A percentile compares a stretch with the other conserved stretches of the same genome.
phyloP scores from a whole-genome alignment of 768 basidiomycete species.

The Basidioascus undulatus region DNA sequence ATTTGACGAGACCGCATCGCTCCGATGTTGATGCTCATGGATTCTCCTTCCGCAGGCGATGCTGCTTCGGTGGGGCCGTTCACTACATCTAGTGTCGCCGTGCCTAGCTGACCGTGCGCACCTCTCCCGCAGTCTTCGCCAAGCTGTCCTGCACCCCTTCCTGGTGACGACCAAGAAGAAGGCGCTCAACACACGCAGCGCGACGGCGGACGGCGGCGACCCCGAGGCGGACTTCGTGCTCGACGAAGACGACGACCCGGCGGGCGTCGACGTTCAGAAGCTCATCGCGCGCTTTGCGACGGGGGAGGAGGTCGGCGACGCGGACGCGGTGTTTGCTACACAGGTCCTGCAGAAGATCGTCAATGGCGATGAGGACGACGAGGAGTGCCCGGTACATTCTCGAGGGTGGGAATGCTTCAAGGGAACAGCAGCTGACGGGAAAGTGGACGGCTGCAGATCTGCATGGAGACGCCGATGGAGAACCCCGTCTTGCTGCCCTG shows the following conservation, averaged over 20 bases:
- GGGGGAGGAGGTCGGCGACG: constrained; percentile 17
- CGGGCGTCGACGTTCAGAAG: constrained; percentile 29
- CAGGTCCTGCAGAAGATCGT: constrained; percentile 30
- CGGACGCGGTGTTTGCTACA: constrained; percentile 30
- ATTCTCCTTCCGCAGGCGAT: too few relatives aligned
- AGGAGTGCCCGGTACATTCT: too few relatives aligned
- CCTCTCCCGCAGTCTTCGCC: too few relatives aligned
- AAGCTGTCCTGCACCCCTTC: constrained; percentile 73
- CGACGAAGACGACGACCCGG: constrained; percentile 20
- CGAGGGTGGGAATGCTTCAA: too few relatives aligned
- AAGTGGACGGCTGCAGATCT: constrained; percentile 45
- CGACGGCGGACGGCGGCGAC: constrained; percentile 18
- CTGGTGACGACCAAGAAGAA: constrained; percentile 34
- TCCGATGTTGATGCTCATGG: too few relatives aligned
- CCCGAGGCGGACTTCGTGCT: too few relatives aligned
- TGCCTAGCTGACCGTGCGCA: too few relatives aligned
- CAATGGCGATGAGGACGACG: constrained; percentile 6
- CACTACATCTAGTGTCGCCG: too few relatives aligned
- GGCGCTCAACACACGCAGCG: constrained; percentile 22
- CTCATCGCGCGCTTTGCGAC: constrained; percentile 32
- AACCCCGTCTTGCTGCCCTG: constrained; percentile 45
- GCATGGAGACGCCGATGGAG: constrained; percentile 56
- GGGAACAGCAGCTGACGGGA: too few relatives aligned
- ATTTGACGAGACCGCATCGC: too few relatives aligned
- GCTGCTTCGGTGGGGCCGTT: too few relatives aligned